Evolutionary conservation across 768 basidiomycete species (phyloP).

Genomic region (Calocera cornea): DNA sequence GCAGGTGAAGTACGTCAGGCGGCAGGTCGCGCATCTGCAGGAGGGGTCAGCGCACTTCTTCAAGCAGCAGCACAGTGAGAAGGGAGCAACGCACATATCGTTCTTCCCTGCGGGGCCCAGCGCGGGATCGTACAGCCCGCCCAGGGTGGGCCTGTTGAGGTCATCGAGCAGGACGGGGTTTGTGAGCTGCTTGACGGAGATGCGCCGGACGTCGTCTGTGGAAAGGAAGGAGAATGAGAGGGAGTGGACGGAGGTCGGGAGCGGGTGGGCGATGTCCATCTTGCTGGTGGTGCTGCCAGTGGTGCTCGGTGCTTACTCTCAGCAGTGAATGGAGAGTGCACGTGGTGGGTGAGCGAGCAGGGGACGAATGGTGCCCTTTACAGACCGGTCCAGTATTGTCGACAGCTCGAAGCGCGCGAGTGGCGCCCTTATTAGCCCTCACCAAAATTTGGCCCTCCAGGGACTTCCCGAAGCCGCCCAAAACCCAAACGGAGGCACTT

Average conservation of each 20-base stretch:
- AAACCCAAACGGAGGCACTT: too few relatives aligned
- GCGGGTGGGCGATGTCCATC: constrained; percentile 84
- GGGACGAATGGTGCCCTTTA: not conserved
- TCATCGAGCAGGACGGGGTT: constrained; percentile 90
- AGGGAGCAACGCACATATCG: constrained; percentile 59
- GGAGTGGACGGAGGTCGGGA: constrained; percentile 72
- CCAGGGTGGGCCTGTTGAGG: constrained; percentile 77
- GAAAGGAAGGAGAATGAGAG: constrained; percentile 89
- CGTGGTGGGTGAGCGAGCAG: not conserved
- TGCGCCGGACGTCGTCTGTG: constrained; percentile 72
- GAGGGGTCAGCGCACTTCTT: constrained; percentile 10
- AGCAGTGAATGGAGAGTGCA: not conserved
- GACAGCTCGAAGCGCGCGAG: not conserved
- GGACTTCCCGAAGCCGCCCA: too few relatives aligned
- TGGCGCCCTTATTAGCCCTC: too few relatives aligned
- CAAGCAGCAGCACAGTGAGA: not conserved
- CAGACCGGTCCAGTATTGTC: not conserved
- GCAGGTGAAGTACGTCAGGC: constrained; percentile 82
- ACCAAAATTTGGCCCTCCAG: too few relatives aligned
- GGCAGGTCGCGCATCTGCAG: constrained; percentile 81
- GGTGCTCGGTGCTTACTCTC: not conserved
- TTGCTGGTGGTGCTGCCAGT: not conserved
- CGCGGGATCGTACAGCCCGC: constrained; percentile 89
- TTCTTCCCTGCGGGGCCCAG: constrained; percentile 79
- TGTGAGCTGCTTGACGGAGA: constrained; percentile 95